Evolutionary conservation across 2,329 filamentous ascomycete species (phyloP).

Genomic region (Thielaviopsis cerberus): DNA sequence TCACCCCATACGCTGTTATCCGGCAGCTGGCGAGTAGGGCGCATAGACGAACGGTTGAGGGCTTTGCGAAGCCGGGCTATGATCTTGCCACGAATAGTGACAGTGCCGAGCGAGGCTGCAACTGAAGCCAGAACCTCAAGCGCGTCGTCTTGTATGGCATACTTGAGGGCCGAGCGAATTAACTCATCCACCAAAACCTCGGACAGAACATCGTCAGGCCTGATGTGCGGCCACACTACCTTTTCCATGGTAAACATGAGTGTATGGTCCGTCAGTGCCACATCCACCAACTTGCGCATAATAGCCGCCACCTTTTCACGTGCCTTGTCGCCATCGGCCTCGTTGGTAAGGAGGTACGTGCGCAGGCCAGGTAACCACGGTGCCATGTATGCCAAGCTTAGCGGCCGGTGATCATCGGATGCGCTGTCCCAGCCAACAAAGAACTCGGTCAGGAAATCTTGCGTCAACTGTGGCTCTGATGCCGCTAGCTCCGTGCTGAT

Average conservation of each 20-base stretch:
- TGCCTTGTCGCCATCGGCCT: conserved; percentile 45
- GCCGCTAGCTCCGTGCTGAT: conserved; percentile 45
- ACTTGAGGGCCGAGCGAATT: conserved; percentile 40
- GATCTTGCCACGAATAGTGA: conserved; percentile 46
- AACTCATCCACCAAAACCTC: conserved; percentile 52
- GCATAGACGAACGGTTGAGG: conserved; percentile 45
- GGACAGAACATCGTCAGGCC: conserved; percentile 43
- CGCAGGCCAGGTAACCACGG: conserved; percentile 48
- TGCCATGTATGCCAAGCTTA: conserved; percentile 51
- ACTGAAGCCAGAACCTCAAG: conserved; percentile 44
- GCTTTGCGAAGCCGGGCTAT: conserved; percentile 48
- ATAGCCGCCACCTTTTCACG: conserved; percentile 45
- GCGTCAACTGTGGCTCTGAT: conserved; percentile 47
- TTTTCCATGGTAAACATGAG: conserved; percentile 44
- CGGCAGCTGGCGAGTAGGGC: conserved; percentile 44
- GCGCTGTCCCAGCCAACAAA: conserved; percentile 56
- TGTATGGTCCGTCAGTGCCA: conserved; percentile 41
- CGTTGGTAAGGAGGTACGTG: conserved; percentile 37
- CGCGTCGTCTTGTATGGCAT: conserved; percentile 36
- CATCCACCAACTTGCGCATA: conserved; percentile 48
- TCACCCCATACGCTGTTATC: conserved; percentile 54
- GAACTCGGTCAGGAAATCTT: conserved; percentile 54
- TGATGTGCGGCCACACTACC: conserved; percentile 45
- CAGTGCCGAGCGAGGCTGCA: conserved; percentile 42
- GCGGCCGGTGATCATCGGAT: conserved; percentile 44